Base-by-base conservation (phyloP, 495 filamentous ascomycete genomes). In the Oidiodendron maius region DNA sequence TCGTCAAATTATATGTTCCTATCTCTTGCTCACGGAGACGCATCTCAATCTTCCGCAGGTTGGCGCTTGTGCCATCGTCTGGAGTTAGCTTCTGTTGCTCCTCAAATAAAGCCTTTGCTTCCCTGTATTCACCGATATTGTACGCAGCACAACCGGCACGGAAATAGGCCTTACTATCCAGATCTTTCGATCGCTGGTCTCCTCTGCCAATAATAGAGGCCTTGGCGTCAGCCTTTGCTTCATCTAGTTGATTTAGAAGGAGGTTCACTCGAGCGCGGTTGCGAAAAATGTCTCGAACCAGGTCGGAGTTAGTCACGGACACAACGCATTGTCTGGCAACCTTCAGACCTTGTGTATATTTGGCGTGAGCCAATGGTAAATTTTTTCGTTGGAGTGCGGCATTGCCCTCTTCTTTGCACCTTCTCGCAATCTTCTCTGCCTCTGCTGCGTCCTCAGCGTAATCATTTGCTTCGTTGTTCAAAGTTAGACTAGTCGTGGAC, bases 241-340 rank as follows among this genome's bases (percentile, higher is more conserved):
- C 58, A 17, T 68, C 64, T 0, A 63, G 40, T 44, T 59, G 61
- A 30, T 52, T 51, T n/a, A 65, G 45, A 11, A 58, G 34, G 38
- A 79, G 61, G 25, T 61, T 69, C 3, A 65, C 57, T 24, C 75
- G 66, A 1, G 75, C 62, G n/a, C 74, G 68, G 40, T 78, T 79
- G 34, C 61, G 56, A 50, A 61, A 57, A 35, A 70, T 41, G 25
- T 62, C 54, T 0, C 52, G 42, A 22, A 52, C 52, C 55, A 57
- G 46, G 1, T 52, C 24, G 3, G 48, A 40, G 21, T 65, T 53
- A 36, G 8, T 51, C 11, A 49, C 15, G 0, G 28, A 51, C 35
- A 24, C 42, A 62, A 50, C 35, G n/a, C n/a, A n/a, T n/a, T n/a
- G n/a, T 67, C 60, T 51, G 46, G 30, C 45, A 20, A 66, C 57